Evolutionary conservation across 768 basidiomycete species (phyloP).

Genomic region (Mycena crocata): DNA sequence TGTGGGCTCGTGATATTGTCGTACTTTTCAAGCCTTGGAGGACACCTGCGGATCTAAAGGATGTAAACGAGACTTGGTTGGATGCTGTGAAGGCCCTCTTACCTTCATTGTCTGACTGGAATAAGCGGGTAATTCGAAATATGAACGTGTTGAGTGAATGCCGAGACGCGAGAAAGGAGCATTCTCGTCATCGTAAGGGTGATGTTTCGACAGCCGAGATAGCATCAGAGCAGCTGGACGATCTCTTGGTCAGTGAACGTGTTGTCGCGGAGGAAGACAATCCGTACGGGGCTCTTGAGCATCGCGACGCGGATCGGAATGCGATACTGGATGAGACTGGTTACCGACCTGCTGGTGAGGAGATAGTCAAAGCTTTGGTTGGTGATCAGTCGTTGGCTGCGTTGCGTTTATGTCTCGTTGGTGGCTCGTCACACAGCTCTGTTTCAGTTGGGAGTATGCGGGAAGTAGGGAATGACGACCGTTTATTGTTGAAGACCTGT

Average conservation of each 20-base stretch:
- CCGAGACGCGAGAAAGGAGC: constrained; percentile 17
- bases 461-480: not conserved
- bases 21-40: constrained; percentile 1
- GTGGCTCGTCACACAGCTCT: not conserved
- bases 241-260: not conserved
- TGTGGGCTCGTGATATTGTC: not conserved
- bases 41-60: not conserved
- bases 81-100: not conserved
- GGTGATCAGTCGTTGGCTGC: not conserved
- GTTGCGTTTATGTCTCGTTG: not conserved
- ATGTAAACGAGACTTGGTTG: not conserved
- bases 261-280: not conserved
- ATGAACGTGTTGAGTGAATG: constrained; percentile 24
- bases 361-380: not conserved
- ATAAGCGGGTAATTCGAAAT: constrained; percentile 8
- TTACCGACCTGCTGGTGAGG: not conserved
- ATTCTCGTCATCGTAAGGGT: not conserved
- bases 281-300: too few species aligned
- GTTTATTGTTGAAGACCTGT: not conserved
- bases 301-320: too few species aligned
- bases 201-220: not conserved
- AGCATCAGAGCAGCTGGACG: not conserved
- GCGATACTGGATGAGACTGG: not conserved
- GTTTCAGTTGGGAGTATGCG: not conserved
- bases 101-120: not conserved